Evolutionary conservation across 176 grass and related monocot genomes (phyloP).

Genomic region (Musa acuminata): DNA sequence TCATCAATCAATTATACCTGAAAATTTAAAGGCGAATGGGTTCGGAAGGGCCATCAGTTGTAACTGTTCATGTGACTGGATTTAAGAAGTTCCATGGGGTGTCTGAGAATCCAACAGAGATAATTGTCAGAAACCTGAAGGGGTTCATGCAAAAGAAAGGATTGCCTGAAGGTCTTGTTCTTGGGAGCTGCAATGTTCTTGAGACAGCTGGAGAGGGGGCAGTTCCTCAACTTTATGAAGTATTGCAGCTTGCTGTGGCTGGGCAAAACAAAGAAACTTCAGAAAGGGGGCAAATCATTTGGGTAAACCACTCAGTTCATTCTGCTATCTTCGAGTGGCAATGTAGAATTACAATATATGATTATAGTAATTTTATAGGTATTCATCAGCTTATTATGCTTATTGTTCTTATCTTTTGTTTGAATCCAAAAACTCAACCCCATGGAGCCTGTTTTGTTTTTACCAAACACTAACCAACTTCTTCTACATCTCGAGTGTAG

Average conservation of each 20-base stretch:
- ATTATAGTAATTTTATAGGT: too few species aligned
- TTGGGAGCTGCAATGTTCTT: constrained; percentile 76
- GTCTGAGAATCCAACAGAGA: constrained; percentile 90
- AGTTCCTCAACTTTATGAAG: constrained; percentile 45
- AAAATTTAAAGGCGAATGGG: constrained; percentile 38
- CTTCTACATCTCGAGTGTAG: too few species aligned
- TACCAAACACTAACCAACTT: background rate
- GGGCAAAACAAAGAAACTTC: constrained; percentile 42
- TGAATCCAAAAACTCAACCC: background rate
- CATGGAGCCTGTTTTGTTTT: background rate
- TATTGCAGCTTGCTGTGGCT: constrained; percentile 49
- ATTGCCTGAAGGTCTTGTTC: constrained; percentile 70
- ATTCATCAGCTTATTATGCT: background rate
- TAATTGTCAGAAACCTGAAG: constrained; percentile 59
- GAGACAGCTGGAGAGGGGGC: constrained; percentile 82
- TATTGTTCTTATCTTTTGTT: background rate
- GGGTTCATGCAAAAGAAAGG: constrained; percentile 71
- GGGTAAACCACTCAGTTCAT: constrained; percentile 41
- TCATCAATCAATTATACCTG: background rate
- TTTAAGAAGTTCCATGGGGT: constrained; percentile 97
- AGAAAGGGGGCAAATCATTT: constrained; percentile 50
- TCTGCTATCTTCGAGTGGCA: background rate
- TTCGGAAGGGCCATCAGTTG: constrained; percentile 76
- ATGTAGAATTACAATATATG: background rate
- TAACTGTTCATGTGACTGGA: constrained; percentile 84